These are phyloP conservation scores for Zygnema circumcarinatum DNA, from an alignment of 139 green algal genomes.

Conservation along the genomic window DNA sequence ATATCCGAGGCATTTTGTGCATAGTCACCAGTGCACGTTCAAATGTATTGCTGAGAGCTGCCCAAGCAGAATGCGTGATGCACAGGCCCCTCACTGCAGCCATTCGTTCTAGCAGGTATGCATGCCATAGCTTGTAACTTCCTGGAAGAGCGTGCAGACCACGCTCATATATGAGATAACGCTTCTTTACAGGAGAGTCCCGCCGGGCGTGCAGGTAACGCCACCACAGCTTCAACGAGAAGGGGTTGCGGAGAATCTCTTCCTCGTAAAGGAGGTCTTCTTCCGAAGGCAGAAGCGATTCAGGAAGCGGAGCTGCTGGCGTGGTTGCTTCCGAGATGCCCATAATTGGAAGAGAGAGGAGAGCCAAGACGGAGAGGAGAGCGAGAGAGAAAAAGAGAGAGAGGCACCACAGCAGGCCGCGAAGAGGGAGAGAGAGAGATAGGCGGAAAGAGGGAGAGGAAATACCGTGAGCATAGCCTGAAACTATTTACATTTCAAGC, in stretches of 20 bases:
- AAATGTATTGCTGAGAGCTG: conserved; percentile 87
- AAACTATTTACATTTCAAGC: too few relatives aligned
- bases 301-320: conserved; percentile 20
- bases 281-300: conserved; percentile 79
- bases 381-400: too few relatives aligned
- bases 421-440: too few relatives aligned
- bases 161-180: conserved; percentile 91
- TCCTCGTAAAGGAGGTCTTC: conserved; percentile 96
- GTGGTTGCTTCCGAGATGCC: background rate
- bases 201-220: conserved; percentile 86
- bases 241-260: conserved; percentile 94
- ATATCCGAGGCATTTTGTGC: conserved; percentile 97
- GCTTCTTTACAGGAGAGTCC: conserved; percentile 67
- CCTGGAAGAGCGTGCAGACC: conserved; percentile 85
- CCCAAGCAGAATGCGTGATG: conserved; percentile 66
- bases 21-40: conserved; percentile 95
- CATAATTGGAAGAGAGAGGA: background rate
- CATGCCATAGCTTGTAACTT: conserved; percentile 61
- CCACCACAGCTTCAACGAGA: conserved; percentile 88
- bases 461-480: too few relatives aligned
- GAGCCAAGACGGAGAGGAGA: background rate
- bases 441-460: too few relatives aligned
- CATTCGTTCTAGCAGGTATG: conserved; percentile 85
- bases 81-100: conserved; percentile 72
- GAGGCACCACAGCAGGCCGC: too few relatives aligned